Base-by-base conservation (phyloP, 208 protist species). In the Pavlovales sp. region DNA sequence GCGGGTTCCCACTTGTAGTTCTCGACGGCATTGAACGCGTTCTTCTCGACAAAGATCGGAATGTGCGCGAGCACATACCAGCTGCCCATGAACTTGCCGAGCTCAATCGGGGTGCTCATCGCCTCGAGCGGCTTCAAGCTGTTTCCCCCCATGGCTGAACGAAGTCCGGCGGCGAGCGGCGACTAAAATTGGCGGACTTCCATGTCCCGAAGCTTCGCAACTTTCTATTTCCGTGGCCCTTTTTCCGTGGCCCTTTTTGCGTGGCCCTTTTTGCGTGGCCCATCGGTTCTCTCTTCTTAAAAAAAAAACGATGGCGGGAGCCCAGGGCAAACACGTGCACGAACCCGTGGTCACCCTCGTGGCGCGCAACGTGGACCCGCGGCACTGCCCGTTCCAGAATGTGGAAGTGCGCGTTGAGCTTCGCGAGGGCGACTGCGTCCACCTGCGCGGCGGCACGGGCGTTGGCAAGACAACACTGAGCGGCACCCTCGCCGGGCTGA, bases 401-500 rank as follows among this genome's bases (percentile, higher is more conserved):
- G 41, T 47, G 37, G 32, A 22, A 37, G 34, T 87, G 22, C 26
- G 57, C 1, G 37, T 87, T 39, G 83, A 87, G 40, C 83, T 87
- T 4, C 46, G 47, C 8, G 32, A 34, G 67, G 67, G 40, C 28
- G 40, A 78, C 2, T 32, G 76, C 5, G 39, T 87, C 40, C 76
- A 67, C 57, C 83, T 87, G 8, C n/a, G 83, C 10, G 83, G 83
- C 32, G 4, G 39, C 38, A 78, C 83, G 30, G 83, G 83, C 36
- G 57, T 40, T 20, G 83, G 83, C 37, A 87, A 87, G 83, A 66
- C 83, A 32, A 42, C 11, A 11, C 30, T 37, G 7, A 40, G 67
- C 83, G 7, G 76, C 20, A 26, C 39, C 40, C n/a, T 87, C 32
- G 57, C 67, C 26, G 83, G 83, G 32, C 83, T 87, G 10, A 38